A percentile compares a stretch with the other conserved stretches of the same genome.
phyloP scores from a whole-genome alignment of 345 rosid species.

The Ailanthus altissimus region DNA sequence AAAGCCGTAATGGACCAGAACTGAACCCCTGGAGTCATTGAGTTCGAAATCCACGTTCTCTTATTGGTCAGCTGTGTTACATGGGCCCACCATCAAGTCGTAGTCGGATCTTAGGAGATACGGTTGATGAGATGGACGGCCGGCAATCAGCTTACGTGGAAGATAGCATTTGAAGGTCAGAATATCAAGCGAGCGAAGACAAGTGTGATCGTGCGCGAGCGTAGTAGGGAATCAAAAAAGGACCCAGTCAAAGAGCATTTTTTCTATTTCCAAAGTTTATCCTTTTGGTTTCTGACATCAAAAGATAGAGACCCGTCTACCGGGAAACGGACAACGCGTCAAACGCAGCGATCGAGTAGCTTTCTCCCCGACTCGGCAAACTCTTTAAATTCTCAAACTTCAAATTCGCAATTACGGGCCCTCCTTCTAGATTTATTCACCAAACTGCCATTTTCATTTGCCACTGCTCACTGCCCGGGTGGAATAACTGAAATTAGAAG shows the following conservation, averaged over 20 bases:
- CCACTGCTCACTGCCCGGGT: neutral
- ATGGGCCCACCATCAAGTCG: neutral
- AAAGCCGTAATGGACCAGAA: neutral
- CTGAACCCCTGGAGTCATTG: neutral
- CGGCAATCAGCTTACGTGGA: neutral
- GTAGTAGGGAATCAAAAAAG: slow-evolving; percentile 24
- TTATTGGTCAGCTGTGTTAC: slow-evolving; percentile 7
- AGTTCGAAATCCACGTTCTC: slow-evolving; percentile 14
- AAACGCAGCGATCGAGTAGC: neutral
- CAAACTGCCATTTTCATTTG: slow-evolving; percentile 7
- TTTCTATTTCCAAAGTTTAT: neutral
- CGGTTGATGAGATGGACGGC: neutral
- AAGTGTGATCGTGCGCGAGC: slow-evolving; percentile 21
- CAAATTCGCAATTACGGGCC: neutral
- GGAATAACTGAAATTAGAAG: no score
- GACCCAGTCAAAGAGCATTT: slow-evolving; percentile 21
- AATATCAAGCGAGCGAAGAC: neutral
- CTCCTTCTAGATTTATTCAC: neutral
- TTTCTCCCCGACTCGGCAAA: slow-evolving; percentile 14
- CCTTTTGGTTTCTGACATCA: neutral
- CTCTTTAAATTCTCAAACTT: neutral
- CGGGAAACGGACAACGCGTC: slow-evolving; percentile 1
- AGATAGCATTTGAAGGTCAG: neutral
- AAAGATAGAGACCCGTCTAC: neutral
- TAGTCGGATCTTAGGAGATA: neutral